These are phyloP conservation scores for Boletus barrowsii DNA, from an alignment of 768 basidiomycete species.

Conservation along the genomic window DNA sequence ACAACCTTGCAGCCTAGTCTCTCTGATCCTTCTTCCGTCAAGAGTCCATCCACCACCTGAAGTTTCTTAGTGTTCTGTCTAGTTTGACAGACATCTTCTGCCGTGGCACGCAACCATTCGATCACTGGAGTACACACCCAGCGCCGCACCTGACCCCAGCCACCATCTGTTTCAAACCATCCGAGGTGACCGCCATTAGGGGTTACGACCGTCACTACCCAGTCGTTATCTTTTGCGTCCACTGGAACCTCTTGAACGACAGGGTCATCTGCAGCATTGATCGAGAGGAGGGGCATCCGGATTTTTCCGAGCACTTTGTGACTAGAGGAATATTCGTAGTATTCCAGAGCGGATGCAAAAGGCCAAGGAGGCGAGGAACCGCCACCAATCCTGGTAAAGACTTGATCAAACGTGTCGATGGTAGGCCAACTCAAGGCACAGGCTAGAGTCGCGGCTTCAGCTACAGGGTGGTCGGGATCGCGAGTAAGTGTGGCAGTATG, in stretches of 20 bases:
- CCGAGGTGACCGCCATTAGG: slow-evolving; percentile 74
- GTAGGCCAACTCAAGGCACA: slow-evolving; percentile 51
- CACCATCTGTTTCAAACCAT: slow-evolving; percentile 64
- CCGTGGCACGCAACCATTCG: slow-evolving; percentile 64
- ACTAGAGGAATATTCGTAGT: slow-evolving; percentile 55
- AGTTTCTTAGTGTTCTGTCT: slow-evolving; percentile 32
- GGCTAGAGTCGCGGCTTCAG: slow-evolving; percentile 45
- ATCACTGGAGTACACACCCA: slow-evolving; percentile 73
- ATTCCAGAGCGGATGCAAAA: slow-evolving; percentile 42
- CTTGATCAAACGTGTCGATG: slow-evolving; percentile 56
- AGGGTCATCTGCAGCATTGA: slow-evolving; percentile 78
- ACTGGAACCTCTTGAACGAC: slow-evolving; percentile 63
- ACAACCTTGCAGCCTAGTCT: slow-evolving; percentile 58
- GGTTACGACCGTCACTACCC: slow-evolving; percentile 61
- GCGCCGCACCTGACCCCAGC: slow-evolving; percentile 36
- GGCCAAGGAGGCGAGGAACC: slow-evolving; percentile 60
- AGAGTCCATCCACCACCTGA: slow-evolving; percentile 55
- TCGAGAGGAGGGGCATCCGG: slow-evolving; percentile 68
- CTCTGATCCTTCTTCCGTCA: slow-evolving; percentile 55
- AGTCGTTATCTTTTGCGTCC: slow-evolving; percentile 49
- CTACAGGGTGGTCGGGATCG: slow-evolving; percentile 50
- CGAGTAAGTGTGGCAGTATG: slow-evolving; percentile 47
- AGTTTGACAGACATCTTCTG: slow-evolving; percentile 47
- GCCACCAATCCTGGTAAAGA: slow-evolving; percentile 65
- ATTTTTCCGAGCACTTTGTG: slow-evolving; percentile 58